These are phyloP conservation scores for Entelexis sorbosivorans DNA, from an alignment of 1,139 yeast genomes.

Conservation along the genomic window DNA sequence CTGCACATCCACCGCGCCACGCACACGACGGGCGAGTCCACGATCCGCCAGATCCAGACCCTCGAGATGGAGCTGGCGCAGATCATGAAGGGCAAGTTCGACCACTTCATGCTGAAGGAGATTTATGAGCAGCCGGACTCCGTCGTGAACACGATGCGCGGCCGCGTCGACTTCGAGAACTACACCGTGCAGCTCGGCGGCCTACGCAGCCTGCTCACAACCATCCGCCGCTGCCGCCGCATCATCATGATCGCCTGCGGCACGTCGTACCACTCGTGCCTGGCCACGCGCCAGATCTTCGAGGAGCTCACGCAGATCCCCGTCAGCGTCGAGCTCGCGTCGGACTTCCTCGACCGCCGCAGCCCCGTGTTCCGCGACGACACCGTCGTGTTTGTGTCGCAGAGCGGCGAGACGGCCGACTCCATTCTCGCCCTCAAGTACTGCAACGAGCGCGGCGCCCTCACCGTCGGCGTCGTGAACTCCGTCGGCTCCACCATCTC, in stretches of 20 bases:
- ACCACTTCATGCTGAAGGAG: conserved; percentile 98
- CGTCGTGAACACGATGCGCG: conserved; percentile 97
- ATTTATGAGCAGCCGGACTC: conserved; percentile 98
- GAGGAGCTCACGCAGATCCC: conserved; percentile 97
- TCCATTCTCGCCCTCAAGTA: conserved; percentile 93
- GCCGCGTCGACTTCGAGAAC: conserved; percentile 88
- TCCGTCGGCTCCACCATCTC: conserved; percentile 95
- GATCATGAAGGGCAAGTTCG: conserved; percentile 95
- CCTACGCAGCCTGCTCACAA: conserved; percentile 67
- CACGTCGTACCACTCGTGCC: conserved; percentile 95
- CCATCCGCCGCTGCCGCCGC: conserved; percentile 89
- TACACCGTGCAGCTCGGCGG: conserved; percentile 80
- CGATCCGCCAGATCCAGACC: conserved; percentile 91
- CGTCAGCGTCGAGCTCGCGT: conserved; percentile 89
- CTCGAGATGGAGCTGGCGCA: conserved; percentile 94
- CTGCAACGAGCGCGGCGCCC: conserved; percentile 93
- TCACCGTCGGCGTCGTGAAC: conserved; percentile 91
- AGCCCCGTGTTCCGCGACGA: conserved; percentile 98
- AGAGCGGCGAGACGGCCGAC: conserved; percentile 98
- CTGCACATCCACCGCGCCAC: conserved; percentile 95
- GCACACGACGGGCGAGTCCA: conserved; percentile 79
- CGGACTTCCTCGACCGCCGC: conserved; percentile 89
- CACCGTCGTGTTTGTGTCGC: conserved; percentile 94
- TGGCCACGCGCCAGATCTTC: conserved; percentile 91
- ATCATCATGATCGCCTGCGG: conserved; percentile 99